Base-by-base conservation (phyloP, 1,284 basidiomycete species). In the Inonotus obliquus region DNA sequence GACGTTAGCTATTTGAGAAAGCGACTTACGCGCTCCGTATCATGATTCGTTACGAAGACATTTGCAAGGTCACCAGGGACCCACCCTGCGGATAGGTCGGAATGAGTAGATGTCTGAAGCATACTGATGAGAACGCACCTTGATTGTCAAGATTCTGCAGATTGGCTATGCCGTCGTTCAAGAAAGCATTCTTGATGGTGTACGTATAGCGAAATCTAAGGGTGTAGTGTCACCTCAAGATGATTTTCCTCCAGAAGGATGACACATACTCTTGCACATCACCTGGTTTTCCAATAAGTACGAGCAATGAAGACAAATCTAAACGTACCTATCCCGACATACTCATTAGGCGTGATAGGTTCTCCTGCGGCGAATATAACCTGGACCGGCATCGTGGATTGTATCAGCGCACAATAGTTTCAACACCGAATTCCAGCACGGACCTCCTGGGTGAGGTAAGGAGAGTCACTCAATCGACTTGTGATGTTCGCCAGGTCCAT, bases 41-140 rank as follows among this genome's bases (percentile, higher is more conserved):
- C 87, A 65, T 89, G 86, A 67, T 89, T 86, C 0, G 80, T 76
- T 2, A 89, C 85, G 64, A 89, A 89, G 21, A 85, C 81, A 65
- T 89, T 89, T 0, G 86, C 86, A 37, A 70, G 68, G 0, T 71
- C 72, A 5, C 83, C 77, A 0, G 79, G 44, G 2, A 87, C 74
- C 86, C 85, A 88, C 11, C 83, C 85, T 84, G 52, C 19, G 47
- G 17, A 53, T 17, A 37, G 2, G 37, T n/a, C n/a, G n/a, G 47
- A 21, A 59, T 32, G 35, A 52, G 44, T n/a, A 11, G 47, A 21
- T 14, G n/a, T 39, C 23, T 2, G 35, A 21, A 14, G 10, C 6
- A 32, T 27, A 13, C 23, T 11, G 25, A 10, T 17, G 7, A 32
- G 48, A 11, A 67, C 4, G 2, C 62, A 81, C 84, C 84, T 69